phyloP scores from a whole-genome alignment of 768 basidiomycete genomes.

The Trichaptum fuscoviolaceum region DNA sequence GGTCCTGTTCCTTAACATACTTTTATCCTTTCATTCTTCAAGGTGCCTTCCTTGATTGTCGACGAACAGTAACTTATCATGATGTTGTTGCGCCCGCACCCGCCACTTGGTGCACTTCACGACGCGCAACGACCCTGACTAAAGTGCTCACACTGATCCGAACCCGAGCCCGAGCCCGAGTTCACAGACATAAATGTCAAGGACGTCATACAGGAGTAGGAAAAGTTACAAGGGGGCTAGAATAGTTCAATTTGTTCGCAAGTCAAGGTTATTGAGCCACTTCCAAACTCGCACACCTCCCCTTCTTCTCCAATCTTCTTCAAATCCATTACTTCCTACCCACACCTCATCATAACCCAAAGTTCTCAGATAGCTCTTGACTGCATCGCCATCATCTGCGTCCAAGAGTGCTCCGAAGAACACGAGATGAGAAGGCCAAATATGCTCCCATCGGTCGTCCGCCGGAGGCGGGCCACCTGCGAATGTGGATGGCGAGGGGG shows the following conservation, averaged over 20 bases:
- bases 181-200: too few species aligned
- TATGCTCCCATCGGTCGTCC: conserved; percentile 50
- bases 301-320: conserved; percentile 65
- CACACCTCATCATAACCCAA: conserved; percentile 64
- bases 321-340: conserved; percentile 60
- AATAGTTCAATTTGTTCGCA: neutral
- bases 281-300: conserved; percentile 74
- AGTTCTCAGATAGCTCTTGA: conserved; percentile 40
- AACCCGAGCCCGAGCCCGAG: too few species aligned
- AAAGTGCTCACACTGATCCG: too few species aligned
- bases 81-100: too few species aligned
- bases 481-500: conserved; percentile 46
- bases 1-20: too few species aligned
- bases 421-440: conserved; percentile 79
- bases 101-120: too few species aligned
- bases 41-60: too few species aligned
- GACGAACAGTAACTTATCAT: too few species aligned
- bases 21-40: too few species aligned
- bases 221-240: neutral
- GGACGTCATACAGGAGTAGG: neutral
- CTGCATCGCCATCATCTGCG: conserved; percentile 29
- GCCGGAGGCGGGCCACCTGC: conserved; percentile 35
- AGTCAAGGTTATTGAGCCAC: conserved; percentile 4
- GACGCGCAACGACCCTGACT: too few species aligned
- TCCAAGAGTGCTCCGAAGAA: conserved; percentile 77